phyloP scores from a whole-genome alignment of 2,329 filamentous ascomycete species.

The Fusarium sp. region DNA sequence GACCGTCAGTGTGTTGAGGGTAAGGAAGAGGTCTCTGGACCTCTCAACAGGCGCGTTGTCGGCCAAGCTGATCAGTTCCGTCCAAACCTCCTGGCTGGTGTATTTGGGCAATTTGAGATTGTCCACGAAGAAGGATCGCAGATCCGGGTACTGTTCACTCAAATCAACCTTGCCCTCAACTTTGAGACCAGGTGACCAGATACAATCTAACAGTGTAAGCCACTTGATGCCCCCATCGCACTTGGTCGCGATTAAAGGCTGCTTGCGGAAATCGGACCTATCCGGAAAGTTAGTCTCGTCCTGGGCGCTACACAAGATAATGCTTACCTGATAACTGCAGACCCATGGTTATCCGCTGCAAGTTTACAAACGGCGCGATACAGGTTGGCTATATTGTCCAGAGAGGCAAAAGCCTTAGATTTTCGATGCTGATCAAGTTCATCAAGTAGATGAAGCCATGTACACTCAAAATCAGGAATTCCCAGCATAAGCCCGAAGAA shows the following conservation, averaged over 20 bases:
- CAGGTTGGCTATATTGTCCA: too few species aligned
- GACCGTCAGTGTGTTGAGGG: not conserved
- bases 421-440: not conserved
- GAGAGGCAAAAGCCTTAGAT: too few species aligned
- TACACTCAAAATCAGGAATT: not conserved
- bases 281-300: too few species aligned
- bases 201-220: not conserved
- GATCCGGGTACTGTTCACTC: not conserved
- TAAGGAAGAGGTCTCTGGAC: not conserved
- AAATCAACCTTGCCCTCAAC: not conserved
- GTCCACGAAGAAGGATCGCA: not conserved
- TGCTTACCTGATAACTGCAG: too few species aligned
- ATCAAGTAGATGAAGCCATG: not conserved
- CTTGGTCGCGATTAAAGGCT: not conserved
- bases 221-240: not conserved
- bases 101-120: too few species aligned
- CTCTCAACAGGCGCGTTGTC: not conserved
- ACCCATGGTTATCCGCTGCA: too few species aligned
- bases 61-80: not conserved
- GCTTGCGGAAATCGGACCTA: not conserved
- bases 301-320: too few species aligned
- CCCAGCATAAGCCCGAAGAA: not conserved
- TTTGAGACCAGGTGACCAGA: not conserved
- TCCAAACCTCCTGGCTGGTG: too few species aligned
- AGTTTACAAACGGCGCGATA: too few species aligned